A percentile compares a stretch with the other conserved stretches of the same genome.
Evolutionary conservation across 2,329 filamentous ascomycete genomes (phyloP).

Genomic region (Colletotrichum sp.): DNA sequence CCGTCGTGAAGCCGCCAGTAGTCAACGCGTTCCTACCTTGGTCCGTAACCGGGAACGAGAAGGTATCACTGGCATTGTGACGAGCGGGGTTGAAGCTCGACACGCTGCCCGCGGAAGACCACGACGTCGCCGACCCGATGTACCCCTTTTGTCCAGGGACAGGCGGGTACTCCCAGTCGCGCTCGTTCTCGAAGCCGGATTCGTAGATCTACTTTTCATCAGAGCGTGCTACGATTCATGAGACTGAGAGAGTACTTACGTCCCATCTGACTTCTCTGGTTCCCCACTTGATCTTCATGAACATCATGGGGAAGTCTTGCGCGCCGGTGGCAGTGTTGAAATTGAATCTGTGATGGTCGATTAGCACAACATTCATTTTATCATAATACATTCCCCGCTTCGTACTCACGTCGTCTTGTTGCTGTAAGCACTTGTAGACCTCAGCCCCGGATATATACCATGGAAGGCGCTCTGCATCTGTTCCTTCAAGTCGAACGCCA

Average conservation of each 20-base stretch:
- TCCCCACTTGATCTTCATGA: slow-evolving; percentile 23
- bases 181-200: slow-evolving; percentile 39
- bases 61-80: slow-evolving; percentile 41
- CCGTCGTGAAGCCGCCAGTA: slow-evolving; percentile 31
- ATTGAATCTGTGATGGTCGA: neutral
- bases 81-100: slow-evolving; percentile 34
- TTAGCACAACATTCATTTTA: neutral
- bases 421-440: neutral
- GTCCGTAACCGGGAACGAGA: slow-evolving; percentile 35
- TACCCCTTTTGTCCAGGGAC: slow-evolving; percentile 39
- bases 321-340: slow-evolving; percentile 7
- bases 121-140: slow-evolving; percentile 43
- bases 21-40: slow-evolving; percentile 30
- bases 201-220: slow-evolving; percentile 36
- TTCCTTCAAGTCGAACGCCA: slow-evolving; percentile 12
- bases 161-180: slow-evolving; percentile 47
- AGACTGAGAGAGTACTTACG: neutral
- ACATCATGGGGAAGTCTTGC: slow-evolving; percentile 24
- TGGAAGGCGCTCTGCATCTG: slow-evolving; percentile 16
- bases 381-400: neutral
- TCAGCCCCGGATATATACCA: slow-evolving; percentile 14
- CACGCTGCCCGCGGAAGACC: slow-evolving; percentile 27
- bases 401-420: slow-evolving; percentile 11
- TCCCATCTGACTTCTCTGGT: slow-evolving; percentile 27
- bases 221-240: neutral